phyloP scores from a whole-genome alignment of 2,329 filamentous ascomycete species.

The Dothistroma septosporum region DNA sequence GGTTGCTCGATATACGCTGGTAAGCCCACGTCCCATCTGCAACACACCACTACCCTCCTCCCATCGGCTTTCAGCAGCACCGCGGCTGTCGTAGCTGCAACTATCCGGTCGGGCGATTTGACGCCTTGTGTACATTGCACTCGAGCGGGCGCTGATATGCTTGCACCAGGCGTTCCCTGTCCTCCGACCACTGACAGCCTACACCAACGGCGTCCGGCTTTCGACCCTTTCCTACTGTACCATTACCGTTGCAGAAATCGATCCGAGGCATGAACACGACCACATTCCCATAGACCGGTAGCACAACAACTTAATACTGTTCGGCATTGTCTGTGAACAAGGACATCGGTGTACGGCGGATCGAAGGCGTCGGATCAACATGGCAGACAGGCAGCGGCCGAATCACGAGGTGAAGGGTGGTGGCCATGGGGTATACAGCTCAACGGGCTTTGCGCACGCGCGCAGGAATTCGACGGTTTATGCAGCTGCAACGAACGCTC shows the following conservation, averaged over 20 bases:
- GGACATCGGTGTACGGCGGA: background rate
- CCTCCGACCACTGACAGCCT: background rate
- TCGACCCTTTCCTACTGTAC: constrained; percentile 7
- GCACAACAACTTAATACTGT: constrained; percentile 2
- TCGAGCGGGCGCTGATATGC: background rate
- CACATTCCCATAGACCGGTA: constrained; percentile 8
- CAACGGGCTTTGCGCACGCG: constrained; percentile 16
- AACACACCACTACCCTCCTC: constrained; percentile 1
- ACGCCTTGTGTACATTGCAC: background rate
- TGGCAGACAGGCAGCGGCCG: constrained; percentile 11
- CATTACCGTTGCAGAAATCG: constrained; percentile 10
- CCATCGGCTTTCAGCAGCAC: constrained; percentile 5
- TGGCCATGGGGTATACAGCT: constrained; percentile 13
- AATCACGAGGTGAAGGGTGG: constrained; percentile 20
- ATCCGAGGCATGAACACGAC: constrained; percentile 9
- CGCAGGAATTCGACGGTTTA: constrained; percentile 16
- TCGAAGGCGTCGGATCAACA: constrained; percentile 8
- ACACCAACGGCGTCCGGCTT: constrained; percentile 4
- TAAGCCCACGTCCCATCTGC: constrained; percentile 1
- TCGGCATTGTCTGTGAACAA: background rate
- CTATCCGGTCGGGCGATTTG: constrained; percentile 4
- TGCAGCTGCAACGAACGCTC: constrained; percentile 17
- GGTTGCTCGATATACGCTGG: constrained; percentile 1
- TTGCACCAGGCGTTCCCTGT: constrained; percentile 1
- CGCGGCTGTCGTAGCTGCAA: constrained; percentile 11